Evolutionary conservation across 768 basidiomycete species (phyloP).

Genomic region (Podaxis sp.): DNA sequence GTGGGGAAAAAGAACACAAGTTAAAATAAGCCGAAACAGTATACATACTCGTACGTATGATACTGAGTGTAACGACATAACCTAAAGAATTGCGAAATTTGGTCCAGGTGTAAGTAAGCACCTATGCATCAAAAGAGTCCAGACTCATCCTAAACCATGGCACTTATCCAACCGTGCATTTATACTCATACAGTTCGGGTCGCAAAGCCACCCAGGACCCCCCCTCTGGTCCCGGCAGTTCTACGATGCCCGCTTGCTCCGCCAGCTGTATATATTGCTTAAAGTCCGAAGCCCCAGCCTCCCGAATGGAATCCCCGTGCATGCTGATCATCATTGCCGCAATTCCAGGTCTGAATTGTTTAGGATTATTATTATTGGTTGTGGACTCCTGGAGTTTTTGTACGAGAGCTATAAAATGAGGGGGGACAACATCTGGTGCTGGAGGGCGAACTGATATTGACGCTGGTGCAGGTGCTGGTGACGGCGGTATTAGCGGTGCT

Average conservation of each 20-base stretch:
- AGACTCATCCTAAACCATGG: too few species aligned
- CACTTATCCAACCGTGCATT: not conserved
- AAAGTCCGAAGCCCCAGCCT: conserved; percentile 34
- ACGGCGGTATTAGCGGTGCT: not conserved
- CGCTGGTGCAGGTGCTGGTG: not conserved
- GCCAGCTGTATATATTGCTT: conserved; percentile 36
- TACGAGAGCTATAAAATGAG: conserved; percentile 32
- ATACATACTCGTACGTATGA: not conserved
- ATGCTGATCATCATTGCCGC: conserved; percentile 30
- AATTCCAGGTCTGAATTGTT: conserved; percentile 33
- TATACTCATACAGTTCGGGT: conserved; percentile 24
- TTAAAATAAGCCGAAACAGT: not conserved
- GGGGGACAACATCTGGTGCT: not conserved
- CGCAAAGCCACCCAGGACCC: conserved; percentile 35
- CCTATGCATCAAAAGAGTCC: too few species aligned
- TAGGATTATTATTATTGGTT: conserved; percentile 23
- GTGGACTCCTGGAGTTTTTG: conserved; percentile 28
- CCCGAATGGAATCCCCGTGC: not conserved
- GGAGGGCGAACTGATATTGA: not conserved
- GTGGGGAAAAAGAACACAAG: not conserved
- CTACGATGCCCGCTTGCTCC: conserved; percentile 33
- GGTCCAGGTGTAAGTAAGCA: not conserved
- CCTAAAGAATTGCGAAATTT: not conserved
- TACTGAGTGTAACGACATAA: not conserved
- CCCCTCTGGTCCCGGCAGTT: conserved; percentile 33